Evolutionary conservation across 441 rosid genomes (phyloP).

Genomic region (Breynia disticha): DNA sequence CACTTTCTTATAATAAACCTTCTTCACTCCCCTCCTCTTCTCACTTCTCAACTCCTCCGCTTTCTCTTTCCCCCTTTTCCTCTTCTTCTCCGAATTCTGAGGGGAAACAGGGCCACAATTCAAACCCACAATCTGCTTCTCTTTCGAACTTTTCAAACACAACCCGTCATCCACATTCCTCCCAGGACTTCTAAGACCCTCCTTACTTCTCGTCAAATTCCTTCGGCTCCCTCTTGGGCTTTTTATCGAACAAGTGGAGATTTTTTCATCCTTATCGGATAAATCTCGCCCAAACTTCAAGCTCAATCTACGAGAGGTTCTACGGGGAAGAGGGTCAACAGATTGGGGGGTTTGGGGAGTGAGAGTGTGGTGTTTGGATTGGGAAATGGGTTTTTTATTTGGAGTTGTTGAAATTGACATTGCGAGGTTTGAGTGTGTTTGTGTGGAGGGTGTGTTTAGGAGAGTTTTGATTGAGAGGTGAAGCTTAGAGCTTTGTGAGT

Average conservation of each 20-base stretch:
- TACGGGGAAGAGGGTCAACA: slow-evolving; percentile 34
- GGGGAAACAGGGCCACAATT: slow-evolving; percentile 59
- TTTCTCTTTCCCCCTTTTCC: slow-evolving; percentile 29
- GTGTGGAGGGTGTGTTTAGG: slow-evolving; percentile 24
- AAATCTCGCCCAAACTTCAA: slow-evolving; percentile 17
- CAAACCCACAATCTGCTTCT: slow-evolving; percentile 17
- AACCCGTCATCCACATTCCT: slow-evolving; percentile 5
- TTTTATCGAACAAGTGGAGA: neutral
- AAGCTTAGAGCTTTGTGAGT: slow-evolving; percentile 27
- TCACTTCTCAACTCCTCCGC: slow-evolving; percentile 17
- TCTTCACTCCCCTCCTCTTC: slow-evolving; percentile 53
- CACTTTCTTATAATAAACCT: slow-evolving; percentile 60
- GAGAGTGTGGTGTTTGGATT: slow-evolving; percentile 10
- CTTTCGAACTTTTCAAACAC: slow-evolving; percentile 12
- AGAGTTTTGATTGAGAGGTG: slow-evolving; percentile 27
- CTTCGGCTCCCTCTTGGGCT: slow-evolving; percentile 4
- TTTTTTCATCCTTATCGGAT: too few species aligned
- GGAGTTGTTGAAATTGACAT: neutral
- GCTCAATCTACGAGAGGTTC: slow-evolving; percentile 49
- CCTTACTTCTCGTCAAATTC: neutral
- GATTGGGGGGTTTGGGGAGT: slow-evolving; percentile 56
- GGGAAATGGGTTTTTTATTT: slow-evolving; percentile 13
- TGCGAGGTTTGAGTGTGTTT: slow-evolving; percentile 8
- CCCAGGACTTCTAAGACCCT: slow-evolving; percentile 3
- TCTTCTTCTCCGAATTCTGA: slow-evolving; percentile 41